Evolutionary conservation across 805 yeast species (phyloP), one percentile per base, ranked within the genome.

Genomic region (Metschnikowia matae): DNA sequence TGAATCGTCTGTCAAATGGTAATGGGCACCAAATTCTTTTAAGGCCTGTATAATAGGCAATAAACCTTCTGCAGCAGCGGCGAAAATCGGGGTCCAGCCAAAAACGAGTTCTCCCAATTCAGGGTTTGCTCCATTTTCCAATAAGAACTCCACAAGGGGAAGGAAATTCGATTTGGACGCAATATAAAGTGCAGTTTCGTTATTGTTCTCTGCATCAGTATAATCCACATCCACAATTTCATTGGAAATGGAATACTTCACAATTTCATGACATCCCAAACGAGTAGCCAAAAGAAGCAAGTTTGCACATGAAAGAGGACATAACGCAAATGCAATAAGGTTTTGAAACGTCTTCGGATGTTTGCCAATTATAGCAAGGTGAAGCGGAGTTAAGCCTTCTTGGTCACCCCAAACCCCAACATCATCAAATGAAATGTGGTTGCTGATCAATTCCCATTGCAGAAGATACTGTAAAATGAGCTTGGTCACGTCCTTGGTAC

Each of bases 31-130:
- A 40, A 74, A 62, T 0, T 70, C 67, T 29, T 84, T 65, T 54
- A 92, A 73, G 7, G 79, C 53, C 40, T 77, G 65, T 5, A 83
- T 88, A 39, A 88, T 74, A 2, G 78, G 79, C 37, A 60, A 61
- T 48, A 69, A 80, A 1, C 97, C 97, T 61, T 91, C 96, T 14
- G 90, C 85, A 0, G 96, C 91, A 11, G 97, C 96, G 47, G 83
- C 81, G 64, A 92, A 89, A 5, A 92, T 73, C 5, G 98, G 97
- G 1, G 97, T 89, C 97, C 98, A 92, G 0, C 96, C 96, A 68
- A 88, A 91, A 1, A 87, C 76, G 4, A 68, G 62, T 61, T 92
- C 98, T 0, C 84, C 80, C 46, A 88, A 71, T 62, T 91, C 96
- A 1, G 90, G 69, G 56, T 84, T 72, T 1, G 97, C 96, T 10